Base-by-base conservation (phyloP, 148 eudicot genomes). In the Polygonum maritimum region DNA sequence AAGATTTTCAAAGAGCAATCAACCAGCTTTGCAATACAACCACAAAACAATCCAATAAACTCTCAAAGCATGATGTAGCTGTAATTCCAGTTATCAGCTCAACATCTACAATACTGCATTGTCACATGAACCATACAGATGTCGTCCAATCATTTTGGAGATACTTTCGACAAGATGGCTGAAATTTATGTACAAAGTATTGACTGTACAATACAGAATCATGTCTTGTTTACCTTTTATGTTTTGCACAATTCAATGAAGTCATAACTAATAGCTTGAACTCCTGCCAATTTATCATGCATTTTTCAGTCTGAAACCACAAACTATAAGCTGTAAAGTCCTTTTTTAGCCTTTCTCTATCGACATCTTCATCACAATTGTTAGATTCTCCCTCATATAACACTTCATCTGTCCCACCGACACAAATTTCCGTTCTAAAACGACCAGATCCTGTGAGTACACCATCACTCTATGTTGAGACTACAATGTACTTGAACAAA, bases 381-480 rank as follows among this genome's bases (percentile, higher is more conserved):
- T 36, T 31, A 26, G 11, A 1, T 13, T 12, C 39, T 26, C 69
- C 63, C 63, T 57, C 21, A 21, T 14, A 21, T 31, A 65, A 65
- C 71, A 65, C n/a, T 65, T 65, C 5, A 15, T 2, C 71, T 33
- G 71, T 36, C 19, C 41, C 41, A 26, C 69, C 69, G 69, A 36
- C 71, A 65, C 19, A 33, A 33, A 65, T 35, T 65, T 65, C 44
- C 71, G 19, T 65, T 31, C 71, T 65, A 35, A 15, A 65, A 67
- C 14, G 16, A 67, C 44, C 71, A 67, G 71, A 67, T 67, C 71
- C 71, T 19, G 19, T 44, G 71, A 67, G 45, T 67, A 36, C 7
- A 15, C 16, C 71, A 36, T 67, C 71, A 35, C 71, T 36, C 71
- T 15, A 19, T 38, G 19, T 35, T 45, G 45, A 67, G 38, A 35